phyloP scores from a whole-genome alignment of 768 basidiomycete genomes.

The Psilocybe subaeruginosa region DNA sequence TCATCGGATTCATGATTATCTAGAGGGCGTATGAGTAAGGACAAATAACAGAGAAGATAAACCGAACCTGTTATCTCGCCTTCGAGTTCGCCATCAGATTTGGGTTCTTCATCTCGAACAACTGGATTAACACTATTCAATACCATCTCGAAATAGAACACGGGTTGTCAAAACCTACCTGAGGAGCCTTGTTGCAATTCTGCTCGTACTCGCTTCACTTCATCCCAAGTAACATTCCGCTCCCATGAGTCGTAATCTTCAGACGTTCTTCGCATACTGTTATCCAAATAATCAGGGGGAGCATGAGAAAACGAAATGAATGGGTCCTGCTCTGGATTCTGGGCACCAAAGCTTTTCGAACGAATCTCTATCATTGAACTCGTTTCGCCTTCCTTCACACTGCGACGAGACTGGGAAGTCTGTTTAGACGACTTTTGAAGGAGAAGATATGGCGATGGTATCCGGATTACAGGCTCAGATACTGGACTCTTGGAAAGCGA shows the following conservation, averaged over 20 bases:
- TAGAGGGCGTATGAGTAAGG: neutral
- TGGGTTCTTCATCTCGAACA: constrained; percentile 3
- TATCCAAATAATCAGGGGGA: neutral
- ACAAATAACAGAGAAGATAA: neutral
- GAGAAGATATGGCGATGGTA: constrained; percentile 4
- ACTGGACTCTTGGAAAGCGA: neutral
- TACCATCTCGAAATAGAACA: neutral
- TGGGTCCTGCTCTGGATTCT: neutral
- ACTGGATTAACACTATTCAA: neutral
- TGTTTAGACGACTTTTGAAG: constrained; percentile 12
- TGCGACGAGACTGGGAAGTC: neutral
- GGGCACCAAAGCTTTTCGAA: neutral
- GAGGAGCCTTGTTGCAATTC: constrained; percentile 9
- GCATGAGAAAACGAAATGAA: neutral
- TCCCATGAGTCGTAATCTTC: constrained; percentile 34
- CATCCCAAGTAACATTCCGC: constrained; percentile 23
- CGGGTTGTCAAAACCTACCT: constrained; percentile 8
- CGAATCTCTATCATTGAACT: too few species aligned
- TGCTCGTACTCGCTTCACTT: constrained; percentile 20
- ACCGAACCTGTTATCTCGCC: neutral
- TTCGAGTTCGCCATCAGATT: neutral
- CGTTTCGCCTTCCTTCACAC: too few species aligned
- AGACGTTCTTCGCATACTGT: neutral
- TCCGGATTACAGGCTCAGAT: constrained; percentile 21
- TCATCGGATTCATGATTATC: constrained; percentile 11